phyloP scores from a whole-genome alignment of 371 early-diverging fungal genomes.

The Nematocida major region DNA sequence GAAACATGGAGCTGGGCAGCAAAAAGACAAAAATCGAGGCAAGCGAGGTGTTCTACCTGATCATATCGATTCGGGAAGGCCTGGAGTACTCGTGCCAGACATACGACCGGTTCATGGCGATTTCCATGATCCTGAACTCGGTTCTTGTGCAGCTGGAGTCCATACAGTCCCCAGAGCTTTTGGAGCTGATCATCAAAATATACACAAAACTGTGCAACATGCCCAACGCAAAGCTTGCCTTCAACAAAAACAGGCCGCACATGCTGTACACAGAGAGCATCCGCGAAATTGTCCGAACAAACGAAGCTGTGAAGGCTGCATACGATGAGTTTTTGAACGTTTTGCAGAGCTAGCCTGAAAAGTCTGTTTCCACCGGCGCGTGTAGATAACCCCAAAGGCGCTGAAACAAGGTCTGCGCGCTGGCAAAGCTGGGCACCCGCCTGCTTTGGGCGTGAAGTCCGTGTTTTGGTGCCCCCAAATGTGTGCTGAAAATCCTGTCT shows the following conservation, averaged over 20 bases:
- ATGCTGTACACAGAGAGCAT: constrained; percentile 49
- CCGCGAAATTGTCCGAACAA: constrained; percentile 44
- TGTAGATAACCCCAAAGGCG: no score
- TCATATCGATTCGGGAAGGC: constrained; percentile 83
- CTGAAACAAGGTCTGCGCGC: no score
- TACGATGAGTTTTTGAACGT: constrained; percentile 39
- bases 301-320: constrained; percentile 35
- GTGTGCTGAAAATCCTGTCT: no score
- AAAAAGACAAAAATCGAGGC: constrained; percentile 91
- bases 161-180: constrained; percentile 72
- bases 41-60: constrained; percentile 88
- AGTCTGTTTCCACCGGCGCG: no score
- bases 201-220: constrained; percentile 73
- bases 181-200: constrained; percentile 86
- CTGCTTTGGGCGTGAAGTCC: no score
- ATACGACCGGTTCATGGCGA: constrained; percentile 85
- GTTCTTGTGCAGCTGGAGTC: constrained; percentile 82
- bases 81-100: constrained; percentile 90
- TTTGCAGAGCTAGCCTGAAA: constrained; percentile 19
- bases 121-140: constrained; percentile 81
- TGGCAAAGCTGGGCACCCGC: no score
- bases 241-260: constrained; percentile 49
- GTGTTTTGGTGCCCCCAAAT: no score
- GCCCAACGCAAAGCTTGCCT: constrained; percentile 57
- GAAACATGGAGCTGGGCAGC: constrained; percentile 90